Conservation (phyloP, 768 basidiomycete species). For the Pleurotus platypus region DNA sequence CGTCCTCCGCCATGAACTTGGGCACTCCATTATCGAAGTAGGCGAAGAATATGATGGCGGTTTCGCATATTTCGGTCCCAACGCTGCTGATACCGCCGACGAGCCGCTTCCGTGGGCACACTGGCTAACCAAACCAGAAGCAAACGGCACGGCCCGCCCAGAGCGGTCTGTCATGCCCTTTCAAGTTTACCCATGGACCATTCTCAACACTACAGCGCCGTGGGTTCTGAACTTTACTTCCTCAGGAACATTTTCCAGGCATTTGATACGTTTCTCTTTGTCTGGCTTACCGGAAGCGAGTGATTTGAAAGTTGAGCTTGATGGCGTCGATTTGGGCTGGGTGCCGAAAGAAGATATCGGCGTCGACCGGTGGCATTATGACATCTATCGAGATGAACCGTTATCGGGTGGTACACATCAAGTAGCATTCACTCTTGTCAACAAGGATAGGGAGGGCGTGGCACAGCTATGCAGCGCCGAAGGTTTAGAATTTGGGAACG, state of each 20-base stretch:
- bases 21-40: conserved; percentile 74
- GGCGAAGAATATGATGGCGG: conserved; percentile 87
- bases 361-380: conserved; percentile 75
- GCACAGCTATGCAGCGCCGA: conserved; percentile 81
- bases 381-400: conserved; percentile 38
- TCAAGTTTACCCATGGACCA: conserved; percentile 73
- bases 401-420: conserved; percentile 53
- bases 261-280: conserved; percentile 67
- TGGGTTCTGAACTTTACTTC: conserved; percentile 63
- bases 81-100: conserved; percentile 46
- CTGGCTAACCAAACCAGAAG: conserved; percentile 51
- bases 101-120: conserved; percentile 61
- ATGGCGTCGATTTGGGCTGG: conserved; percentile 62
- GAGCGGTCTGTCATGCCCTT: conserved; percentile 75
- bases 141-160: conserved; percentile 29
- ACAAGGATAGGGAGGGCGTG: conserved; percentile 40
- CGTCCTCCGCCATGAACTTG: conserved; percentile 76
- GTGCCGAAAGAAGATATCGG: conserved; percentile 51
- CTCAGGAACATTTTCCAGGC: conserved; percentile 57
- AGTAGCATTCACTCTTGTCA: conserved; percentile 53
- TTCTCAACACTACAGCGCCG: conserved; percentile 56
- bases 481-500: conserved; percentile 66
- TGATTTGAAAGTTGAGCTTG: conserved; percentile 57
- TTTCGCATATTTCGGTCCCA: conserved; percentile 66
- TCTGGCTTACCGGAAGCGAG: conserved; percentile 57